Conservation (phyloP, 768 basidiomycete genomes). For the Neoboletus brunneissimus region DNA sequence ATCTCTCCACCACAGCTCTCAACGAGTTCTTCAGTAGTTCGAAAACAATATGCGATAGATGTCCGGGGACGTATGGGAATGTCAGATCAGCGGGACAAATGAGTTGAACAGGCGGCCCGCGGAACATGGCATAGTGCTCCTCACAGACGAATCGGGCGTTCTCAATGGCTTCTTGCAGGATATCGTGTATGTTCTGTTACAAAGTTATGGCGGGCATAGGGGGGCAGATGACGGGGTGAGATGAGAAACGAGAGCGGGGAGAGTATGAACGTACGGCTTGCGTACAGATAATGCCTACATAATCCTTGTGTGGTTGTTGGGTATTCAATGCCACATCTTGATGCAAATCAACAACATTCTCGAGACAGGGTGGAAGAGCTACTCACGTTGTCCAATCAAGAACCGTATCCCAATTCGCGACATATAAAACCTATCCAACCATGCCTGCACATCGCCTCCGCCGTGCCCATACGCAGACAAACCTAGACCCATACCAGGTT, state of each 20-base stretch:
- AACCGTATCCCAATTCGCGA: conserved; percentile 94
- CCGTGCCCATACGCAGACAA: conserved; percentile 51
- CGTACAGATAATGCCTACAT: conserved; percentile 97
- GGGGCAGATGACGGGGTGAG: not conserved
- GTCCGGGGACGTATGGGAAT: conserved; percentile 95
- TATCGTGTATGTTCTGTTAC: conserved; percentile 88
- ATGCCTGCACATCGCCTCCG: conserved; percentile 86
- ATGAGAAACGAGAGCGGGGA: not conserved
- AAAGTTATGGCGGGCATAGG: not conserved
- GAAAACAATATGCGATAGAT: conserved; percentile 94
- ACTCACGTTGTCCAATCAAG: conserved; percentile 91
- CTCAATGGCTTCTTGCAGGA: conserved; percentile 97
- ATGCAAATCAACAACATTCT: conserved; percentile 1
- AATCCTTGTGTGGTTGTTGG: conserved; percentile 82
- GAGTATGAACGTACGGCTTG: conserved; percentile 57
- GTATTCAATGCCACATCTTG: conserved; percentile 95
- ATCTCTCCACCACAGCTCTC: conserved; percentile 92
- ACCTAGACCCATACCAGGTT: conserved; percentile 28
- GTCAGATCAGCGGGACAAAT: conserved; percentile 85
- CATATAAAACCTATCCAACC: conserved; percentile 97
- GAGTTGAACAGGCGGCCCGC: conserved; percentile 92
- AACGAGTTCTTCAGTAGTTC: conserved; percentile 98
- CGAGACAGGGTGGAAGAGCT: not conserved
- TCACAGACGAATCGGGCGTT: conserved; percentile 94
- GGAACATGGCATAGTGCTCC: conserved; percentile 95